Conservation (phyloP, 345 rosid species). For the Pistacia atlantica region DNA sequence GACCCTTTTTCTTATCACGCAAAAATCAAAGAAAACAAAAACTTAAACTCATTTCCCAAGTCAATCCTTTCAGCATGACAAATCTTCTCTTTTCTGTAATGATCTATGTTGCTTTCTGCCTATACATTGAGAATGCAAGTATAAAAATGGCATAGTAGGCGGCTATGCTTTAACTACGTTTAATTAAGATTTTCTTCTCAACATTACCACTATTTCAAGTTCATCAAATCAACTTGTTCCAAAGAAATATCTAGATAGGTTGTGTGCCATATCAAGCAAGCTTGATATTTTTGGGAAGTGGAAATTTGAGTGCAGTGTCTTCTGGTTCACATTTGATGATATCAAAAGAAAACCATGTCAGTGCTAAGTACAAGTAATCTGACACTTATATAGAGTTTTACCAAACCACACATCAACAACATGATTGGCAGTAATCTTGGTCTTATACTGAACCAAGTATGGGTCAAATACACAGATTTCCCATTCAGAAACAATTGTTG, state of each 20-base stretch:
- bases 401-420: not conserved
- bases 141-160: too few relatives aligned
- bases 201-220: too few relatives aligned
- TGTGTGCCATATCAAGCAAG: not conserved
- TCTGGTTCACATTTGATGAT: not conserved
- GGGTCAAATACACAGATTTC: not conserved
- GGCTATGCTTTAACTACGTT: too few relatives aligned
- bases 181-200: not conserved
- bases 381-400: not conserved
- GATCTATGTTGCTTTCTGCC: not conserved
- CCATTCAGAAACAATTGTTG: not conserved
- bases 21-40: not conserved
- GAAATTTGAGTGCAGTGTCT: not conserved
- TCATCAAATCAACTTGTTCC: not conserved
- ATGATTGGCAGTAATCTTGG: not conserved
- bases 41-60: too few relatives aligned
- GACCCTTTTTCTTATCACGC: not conserved
- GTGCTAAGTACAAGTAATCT: not conserved
- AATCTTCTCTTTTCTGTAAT: not conserved
- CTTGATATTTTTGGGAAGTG: not conserved
- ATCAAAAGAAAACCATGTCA: not conserved
- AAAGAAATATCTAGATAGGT: not conserved
- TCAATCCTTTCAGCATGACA: not conserved
- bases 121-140: not conserved
- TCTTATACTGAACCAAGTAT: not conserved